Base-by-base conservation (phyloP, 2,329 filamentous ascomycete genomes). In the Herpomyces periplanetae region DNA sequence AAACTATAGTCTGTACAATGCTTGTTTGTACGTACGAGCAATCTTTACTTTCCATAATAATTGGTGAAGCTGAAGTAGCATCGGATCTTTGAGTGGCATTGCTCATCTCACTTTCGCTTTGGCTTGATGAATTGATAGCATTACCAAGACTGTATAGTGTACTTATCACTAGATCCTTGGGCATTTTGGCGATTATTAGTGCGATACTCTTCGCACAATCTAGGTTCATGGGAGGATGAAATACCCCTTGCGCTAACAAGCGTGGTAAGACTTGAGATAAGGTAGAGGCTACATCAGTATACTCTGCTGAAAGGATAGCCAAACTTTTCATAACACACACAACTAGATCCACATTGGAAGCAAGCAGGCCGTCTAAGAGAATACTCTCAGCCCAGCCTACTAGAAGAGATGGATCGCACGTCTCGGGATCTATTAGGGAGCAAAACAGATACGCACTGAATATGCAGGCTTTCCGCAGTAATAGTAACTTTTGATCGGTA, bases 121-220 rank as follows among this genome's bases (percentile, higher is more conserved):
- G 65, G 2, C 51, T 54, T 22, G 58, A 49, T 25, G 56, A 22
- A 28, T 34, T 34, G 27, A 26, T 26, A 17, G 87, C 63, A 33
- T 96, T 96, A 9, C 80, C 80, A n/a, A 96, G 48, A 1, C 71
- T 80, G 39, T 96, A 96, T 5, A 96, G 45, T 1, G 73, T 91
- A 3, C 73, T 85, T 27, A 96, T 91, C 13, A 87, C 53, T 13
- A 71, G 62, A 42, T 96, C 80, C 29, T 85, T 65, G 2, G 80
- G 85, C 6, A 91, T 48, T 30, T 62, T 49, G 27, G 60, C 61
- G 21, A 96, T 44, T 8, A 84, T 57, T 27, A 60, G 62, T 2
- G 73, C 71, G 13, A 96, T 44, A 28, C 64, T 80, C 27, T 58
- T 56, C n/a, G 73, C 69, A 11, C 75, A 75, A 13, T 75, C 49